Conservation (phyloP, 225 moss, liverwort and hornwort genomes). For the Sphagnum tenellum region DNA sequence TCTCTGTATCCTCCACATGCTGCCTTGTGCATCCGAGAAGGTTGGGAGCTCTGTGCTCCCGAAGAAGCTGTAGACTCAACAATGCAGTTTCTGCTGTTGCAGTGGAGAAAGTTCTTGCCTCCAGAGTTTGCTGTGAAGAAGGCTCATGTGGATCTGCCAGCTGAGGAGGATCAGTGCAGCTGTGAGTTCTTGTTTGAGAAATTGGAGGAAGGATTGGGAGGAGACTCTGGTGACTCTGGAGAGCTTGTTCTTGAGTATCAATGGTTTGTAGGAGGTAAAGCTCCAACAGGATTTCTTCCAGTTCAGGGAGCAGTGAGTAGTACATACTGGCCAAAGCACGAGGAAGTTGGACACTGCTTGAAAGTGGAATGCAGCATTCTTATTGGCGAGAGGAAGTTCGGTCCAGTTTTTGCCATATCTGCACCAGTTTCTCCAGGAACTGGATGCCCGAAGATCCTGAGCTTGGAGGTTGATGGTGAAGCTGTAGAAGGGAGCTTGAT, state of each 20-base stretch:
- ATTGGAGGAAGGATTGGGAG: constrained; percentile 24
- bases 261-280: constrained; percentile 79
- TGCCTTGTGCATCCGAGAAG: constrained; percentile 66
- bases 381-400: constrained; percentile 44
- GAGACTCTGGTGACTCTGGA: constrained; percentile 16
- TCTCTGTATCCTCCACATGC: constrained; percentile 64
- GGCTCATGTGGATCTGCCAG: constrained; percentile 50
- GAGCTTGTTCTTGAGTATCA: constrained; percentile 48
- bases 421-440: constrained; percentile 60
- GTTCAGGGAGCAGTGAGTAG: constrained; percentile 41
- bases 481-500: constrained; percentile 52
- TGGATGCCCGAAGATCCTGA: constrained; percentile 25
- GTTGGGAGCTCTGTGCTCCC: constrained; percentile 74
- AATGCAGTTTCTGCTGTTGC: constrained; percentile 49
- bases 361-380: constrained; percentile 79
- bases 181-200: constrained; percentile 65
- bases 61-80: constrained; percentile 71
- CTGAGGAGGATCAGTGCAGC: constrained; percentile 72
- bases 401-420: constrained; percentile 67
- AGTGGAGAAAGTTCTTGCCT: constrained; percentile 62
- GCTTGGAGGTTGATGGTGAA: constrained; percentile 32
- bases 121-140: constrained; percentile 54
- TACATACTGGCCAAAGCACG: constrained; percentile 71
- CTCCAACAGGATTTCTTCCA: constrained; percentile 50
- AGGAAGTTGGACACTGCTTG: constrained; percentile 69